These are phyloP conservation scores for Helianthus tuberosus DNA, from an alignment of 129 eudicot genomes.

Conservation along the genomic window DNA sequence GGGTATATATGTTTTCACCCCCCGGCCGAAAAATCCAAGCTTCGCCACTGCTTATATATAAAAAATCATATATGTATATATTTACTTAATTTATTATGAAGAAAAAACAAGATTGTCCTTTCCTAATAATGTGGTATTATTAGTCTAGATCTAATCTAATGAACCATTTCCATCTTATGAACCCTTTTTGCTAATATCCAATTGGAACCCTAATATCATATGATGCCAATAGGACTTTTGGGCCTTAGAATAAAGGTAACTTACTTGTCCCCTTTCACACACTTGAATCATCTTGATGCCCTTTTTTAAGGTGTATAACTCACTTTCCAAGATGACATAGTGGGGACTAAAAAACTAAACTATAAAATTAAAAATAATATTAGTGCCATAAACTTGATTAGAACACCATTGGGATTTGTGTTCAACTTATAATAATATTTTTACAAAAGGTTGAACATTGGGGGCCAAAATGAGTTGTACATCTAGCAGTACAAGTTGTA, in stretches of 20 bases:
- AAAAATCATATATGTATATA: too few relatives aligned
- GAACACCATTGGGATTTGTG: conserved; percentile 6
- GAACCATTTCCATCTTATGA: conserved; percentile 8
- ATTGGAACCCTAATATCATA: not conserved
- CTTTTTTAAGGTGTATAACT: conserved; percentile 26
- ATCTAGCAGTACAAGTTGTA: conserved; percentile 18
- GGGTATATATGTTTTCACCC: too few relatives aligned
- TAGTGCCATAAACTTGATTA: conserved; percentile 33
- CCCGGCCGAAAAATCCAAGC: too few relatives aligned
- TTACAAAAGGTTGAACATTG: not conserved
- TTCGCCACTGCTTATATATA: too few relatives aligned
- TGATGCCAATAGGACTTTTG: conserved; percentile 29
- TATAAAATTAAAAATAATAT: conserved; percentile 6
- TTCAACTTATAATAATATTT: conserved; percentile 14
- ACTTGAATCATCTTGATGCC: conserved; percentile 4
- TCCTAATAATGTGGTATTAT: conserved; percentile 1
- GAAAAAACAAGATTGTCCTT: conserved; percentile 25
- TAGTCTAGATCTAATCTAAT: conserved; percentile 8
- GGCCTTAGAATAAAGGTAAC: conserved; percentile 25
- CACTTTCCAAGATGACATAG: conserved; percentile 34
- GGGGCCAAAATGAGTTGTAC: conserved; percentile 12
- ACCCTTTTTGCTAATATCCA: conserved; percentile 17
- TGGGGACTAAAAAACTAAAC: not conserved
- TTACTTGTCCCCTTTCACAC: not conserved
- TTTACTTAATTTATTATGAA: not conserved